Evolutionary conservation across 345 rosid species (phyloP).

Genomic region (Balakata baccata): DNA sequence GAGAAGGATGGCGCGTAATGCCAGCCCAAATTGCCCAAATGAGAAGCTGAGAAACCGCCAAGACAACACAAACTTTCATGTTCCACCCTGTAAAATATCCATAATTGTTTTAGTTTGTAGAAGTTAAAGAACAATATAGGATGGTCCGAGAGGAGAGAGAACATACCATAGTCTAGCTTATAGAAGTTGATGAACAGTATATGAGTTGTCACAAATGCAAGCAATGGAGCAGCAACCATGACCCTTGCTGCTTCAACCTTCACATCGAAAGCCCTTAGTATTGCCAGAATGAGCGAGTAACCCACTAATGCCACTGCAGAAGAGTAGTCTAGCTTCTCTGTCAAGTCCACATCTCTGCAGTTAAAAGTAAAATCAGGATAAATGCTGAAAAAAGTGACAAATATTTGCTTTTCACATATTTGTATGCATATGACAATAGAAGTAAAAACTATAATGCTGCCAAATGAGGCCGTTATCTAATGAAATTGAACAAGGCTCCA

Average conservation of each 20-base stretch:
- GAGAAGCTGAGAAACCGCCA: constrained; percentile 67
- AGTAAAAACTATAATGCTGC: background rate
- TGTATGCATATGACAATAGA: background rate
- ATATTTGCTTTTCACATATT: background rate
- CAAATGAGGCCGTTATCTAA: background rate
- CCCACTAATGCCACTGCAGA: constrained; percentile 74
- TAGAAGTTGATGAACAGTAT: constrained; percentile 73
- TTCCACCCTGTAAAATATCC: constrained; percentile 35
- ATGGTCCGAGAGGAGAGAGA: background rate
- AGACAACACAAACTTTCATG: constrained; percentile 58
- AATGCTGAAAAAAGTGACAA: background rate
- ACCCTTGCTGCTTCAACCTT: constrained; percentile 74
- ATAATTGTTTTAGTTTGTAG: constrained; percentile 18
- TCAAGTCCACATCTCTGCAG: constrained; percentile 75
- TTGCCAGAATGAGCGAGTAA: constrained; percentile 59
- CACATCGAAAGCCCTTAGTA: constrained; percentile 59
- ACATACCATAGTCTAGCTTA: constrained; percentile 71
- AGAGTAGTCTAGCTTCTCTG: constrained; percentile 77
- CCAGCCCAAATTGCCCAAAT: constrained; percentile 90
- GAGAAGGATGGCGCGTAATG: constrained; percentile 61
- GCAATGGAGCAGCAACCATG: constrained; percentile 77
- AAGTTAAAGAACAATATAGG: constrained; percentile 76
- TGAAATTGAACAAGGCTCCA: background rate
- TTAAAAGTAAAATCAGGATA: constrained; percentile 17
- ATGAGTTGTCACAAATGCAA: constrained; percentile 80